phyloP scores from a whole-genome alignment of 1,284 basidiomycete genomes.

The Microbotryum silenes-acaulis region DNA sequence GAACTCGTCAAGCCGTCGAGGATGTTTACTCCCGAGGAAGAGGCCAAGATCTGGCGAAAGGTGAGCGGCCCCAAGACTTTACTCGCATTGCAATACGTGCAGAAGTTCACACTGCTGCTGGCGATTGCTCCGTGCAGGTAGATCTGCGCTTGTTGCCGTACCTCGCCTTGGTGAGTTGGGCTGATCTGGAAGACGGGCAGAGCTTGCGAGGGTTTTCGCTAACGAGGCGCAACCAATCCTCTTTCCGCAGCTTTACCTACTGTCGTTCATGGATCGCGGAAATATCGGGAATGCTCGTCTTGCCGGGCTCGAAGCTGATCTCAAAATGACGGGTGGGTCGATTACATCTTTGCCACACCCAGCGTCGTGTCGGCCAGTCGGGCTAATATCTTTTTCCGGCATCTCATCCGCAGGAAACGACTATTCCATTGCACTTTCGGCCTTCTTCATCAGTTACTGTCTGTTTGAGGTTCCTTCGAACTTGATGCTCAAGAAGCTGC shows the following conservation, averaged over 20 bases:
- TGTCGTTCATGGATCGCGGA: slow-evolving; percentile 20
- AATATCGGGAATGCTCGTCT: slow-evolving; percentile 31
- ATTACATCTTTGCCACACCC: no score
- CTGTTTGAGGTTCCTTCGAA: slow-evolving; percentile 36
- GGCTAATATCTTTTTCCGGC: no score
- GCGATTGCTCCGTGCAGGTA: slow-evolving; percentile 2
- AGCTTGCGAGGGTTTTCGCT: no score
- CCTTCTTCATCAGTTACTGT: slow-evolving; percentile 24
- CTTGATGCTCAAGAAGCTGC: slow-evolving; percentile 49
- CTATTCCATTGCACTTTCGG: slow-evolving; percentile 28
- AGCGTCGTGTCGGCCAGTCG: no score
- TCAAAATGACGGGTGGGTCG: slow-evolving; percentile 19
- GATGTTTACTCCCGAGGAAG: no score
- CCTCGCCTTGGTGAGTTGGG: slow-evolving; percentile 6
- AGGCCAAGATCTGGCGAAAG: no score
- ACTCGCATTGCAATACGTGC: no score
- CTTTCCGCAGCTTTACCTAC: slow-evolving; percentile 8
- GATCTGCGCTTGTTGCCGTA: slow-evolving; percentile 25
- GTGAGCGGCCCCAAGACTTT: no score
- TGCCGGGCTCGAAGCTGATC: slow-evolving; percentile 30
- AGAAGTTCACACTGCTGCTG: no score
- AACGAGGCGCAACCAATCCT: no score
- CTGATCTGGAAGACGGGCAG: no score
- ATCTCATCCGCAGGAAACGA: slow-evolving; percentile 3
- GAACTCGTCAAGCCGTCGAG: no score